Conservation (phyloP, 1,284 basidiomycete genomes). For the Boletus sp. region DNA sequence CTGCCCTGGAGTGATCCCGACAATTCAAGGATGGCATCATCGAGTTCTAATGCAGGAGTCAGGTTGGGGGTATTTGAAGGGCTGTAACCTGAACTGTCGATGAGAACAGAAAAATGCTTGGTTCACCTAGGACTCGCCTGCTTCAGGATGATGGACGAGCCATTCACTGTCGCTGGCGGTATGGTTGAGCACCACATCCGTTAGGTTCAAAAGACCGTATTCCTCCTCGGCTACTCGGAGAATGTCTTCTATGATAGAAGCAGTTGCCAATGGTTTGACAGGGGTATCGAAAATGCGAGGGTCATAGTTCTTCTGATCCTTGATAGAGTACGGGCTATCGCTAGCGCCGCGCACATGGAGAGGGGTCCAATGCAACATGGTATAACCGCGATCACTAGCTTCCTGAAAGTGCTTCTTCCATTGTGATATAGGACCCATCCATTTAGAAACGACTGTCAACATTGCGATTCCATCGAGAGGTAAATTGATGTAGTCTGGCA, state of each 20-base stretch:
- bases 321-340: conserved; percentile 88
- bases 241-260: conserved; percentile 55
- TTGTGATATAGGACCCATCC: conserved; percentile 82
- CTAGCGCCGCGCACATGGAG: conserved; percentile 86
- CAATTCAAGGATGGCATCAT: conserved; percentile 79
- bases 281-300: conserved; percentile 59
- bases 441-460: conserved; percentile 88
- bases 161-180: conserved; percentile 90
- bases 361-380: conserved; percentile 94
- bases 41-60: conserved; percentile 82
- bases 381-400: conserved; percentile 85
- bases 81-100: conserved; percentile 66
- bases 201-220: conserved; percentile 83
- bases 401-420: conserved; percentile 82
- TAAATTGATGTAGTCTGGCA: conserved; percentile 55
- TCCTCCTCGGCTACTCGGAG: conserved; percentile 72
- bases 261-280: conserved; percentile 48
- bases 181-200: conserved; percentile 93
- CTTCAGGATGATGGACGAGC: conserved; percentile 91
- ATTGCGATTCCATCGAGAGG: conserved; percentile 84
- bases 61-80: conserved; percentile 88
- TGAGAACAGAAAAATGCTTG: conserved; percentile 6
- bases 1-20: conserved; percentile 60
- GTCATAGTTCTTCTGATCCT: conserved; percentile 81
- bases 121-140: conserved; percentile 48